Conservation (phyloP, 768 basidiomycete genomes). For the Russula lepida region DNA sequence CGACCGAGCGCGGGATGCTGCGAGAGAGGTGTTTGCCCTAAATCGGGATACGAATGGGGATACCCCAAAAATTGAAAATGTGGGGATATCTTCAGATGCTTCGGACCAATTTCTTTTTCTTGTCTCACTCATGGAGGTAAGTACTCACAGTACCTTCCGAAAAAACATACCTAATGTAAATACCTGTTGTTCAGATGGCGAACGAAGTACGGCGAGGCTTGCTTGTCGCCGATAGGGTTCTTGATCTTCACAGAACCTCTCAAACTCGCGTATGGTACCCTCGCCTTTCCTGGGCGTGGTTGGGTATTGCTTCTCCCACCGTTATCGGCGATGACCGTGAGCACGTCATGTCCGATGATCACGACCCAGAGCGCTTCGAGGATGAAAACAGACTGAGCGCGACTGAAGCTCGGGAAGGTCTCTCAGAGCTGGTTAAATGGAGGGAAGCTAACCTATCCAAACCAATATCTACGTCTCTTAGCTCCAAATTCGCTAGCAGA, state of each 20-base stretch:
- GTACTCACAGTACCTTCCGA: constrained; percentile 1
- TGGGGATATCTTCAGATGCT: constrained; percentile 27
- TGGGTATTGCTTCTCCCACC: constrained; percentile 16
- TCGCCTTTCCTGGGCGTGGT: constrained; percentile 16
- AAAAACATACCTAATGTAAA: neutral
- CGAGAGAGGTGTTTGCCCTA: constrained; percentile 27
- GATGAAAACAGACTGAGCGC: constrained; percentile 10
- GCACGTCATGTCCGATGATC: constrained; percentile 1
- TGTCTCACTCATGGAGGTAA: constrained; percentile 39
- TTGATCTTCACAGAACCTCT: constrained; percentile 7
- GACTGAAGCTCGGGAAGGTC: constrained; percentile 16
- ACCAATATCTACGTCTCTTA: neutral
- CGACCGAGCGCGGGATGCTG: constrained; percentile 11
- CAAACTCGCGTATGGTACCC: constrained; percentile 17
- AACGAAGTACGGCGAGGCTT: constrained; percentile 33
- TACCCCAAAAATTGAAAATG: constrained; percentile 19
- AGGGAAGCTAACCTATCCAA: neutral
- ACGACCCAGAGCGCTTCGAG: constrained; percentile 2
- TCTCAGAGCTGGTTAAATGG: constrained; percentile 11
- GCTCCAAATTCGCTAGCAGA: neutral
- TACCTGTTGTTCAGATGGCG: constrained; percentile 32
- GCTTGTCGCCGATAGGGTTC: constrained; percentile 24
- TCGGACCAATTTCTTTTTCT: constrained; percentile 34
- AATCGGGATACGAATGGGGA: constrained; percentile 29
- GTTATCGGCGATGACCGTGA: constrained; percentile 8